Evolutionary conservation across 208 protist species (phyloP).

Genomic region (Trypanosoma lewisi): DNA sequence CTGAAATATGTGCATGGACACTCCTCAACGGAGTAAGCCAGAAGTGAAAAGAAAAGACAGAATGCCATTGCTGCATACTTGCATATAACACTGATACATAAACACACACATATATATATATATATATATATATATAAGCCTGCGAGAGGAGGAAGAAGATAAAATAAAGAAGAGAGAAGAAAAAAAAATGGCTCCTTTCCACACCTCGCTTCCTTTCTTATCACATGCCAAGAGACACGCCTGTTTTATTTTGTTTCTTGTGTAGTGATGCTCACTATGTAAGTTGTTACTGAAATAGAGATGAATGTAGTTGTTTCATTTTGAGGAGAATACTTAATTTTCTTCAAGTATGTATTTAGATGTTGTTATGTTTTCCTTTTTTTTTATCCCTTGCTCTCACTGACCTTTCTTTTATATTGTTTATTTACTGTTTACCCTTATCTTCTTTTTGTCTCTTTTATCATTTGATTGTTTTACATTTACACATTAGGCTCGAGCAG

Average conservation of each 20-base stretch:
- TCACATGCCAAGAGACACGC: not conserved
- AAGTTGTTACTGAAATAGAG: not conserved
- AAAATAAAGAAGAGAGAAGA: not conserved
- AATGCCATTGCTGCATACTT: not conserved
- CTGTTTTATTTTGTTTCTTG: not conserved
- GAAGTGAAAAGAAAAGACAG: not conserved
- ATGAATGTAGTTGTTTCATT: not conserved
- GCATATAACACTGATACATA: too few species aligned
- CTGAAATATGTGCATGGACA: too few species aligned
- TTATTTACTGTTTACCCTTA: not conserved
- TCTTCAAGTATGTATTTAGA: not conserved
- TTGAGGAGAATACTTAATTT: not conserved
- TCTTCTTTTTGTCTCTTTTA: not conserved
- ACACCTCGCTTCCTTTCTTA: not conserved
- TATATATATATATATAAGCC: too few species aligned
- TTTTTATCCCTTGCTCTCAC: conserved; percentile 9
- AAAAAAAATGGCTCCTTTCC: not conserved
- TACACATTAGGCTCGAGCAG: not conserved
- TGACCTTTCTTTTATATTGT: conserved; percentile 8
- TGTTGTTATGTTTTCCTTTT: too few species aligned
- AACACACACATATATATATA: too few species aligned
- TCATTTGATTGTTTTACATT: not conserved
- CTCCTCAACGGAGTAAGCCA: not conserved
- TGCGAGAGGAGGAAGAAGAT: not conserved
- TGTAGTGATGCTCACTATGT: not conserved